Base-by-base conservation (phyloP, 108 stramenopile genomes). In the Cyclostephanos invisitatus region DNA sequence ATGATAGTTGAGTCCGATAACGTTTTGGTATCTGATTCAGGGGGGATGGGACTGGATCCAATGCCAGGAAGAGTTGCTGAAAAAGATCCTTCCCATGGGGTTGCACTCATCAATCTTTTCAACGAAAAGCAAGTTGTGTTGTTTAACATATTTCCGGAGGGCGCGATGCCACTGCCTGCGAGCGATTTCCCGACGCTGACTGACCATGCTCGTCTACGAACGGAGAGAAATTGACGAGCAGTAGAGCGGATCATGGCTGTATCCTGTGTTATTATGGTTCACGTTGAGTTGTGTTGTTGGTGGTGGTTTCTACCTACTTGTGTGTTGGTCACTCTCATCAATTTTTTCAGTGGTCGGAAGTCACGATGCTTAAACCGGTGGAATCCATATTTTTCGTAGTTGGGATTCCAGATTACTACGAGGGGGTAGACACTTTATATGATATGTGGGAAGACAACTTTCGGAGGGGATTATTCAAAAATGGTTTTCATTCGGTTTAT, bases 61-160 rank as follows among this genome's bases (percentile, higher is more conserved):
- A 59, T 38, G 25, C 58, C 58, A 38, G 58, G 58, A 29, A 59
- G 58, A 59, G 58, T 59, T 29, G 28, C 18, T 17, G 58, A 59
- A 36, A 59, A 59, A 15, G 51, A 53, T 14, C 58, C 58, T 17
- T 35, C 29, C 18, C 36, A 59, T 29, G 58, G 28, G 36, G 58
- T 57, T 28, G 56, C 3, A 28, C 56, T 57, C 58, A 59, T 59
- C 58, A 25, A 59, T 20, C 58, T 57, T 28, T 8, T 37, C 17
- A 14, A 29, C 10, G 18, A 28, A 28, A 28, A 28, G 20, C 11
- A 28, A 2, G 20, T 53, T 29, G 58, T 59, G 58, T 59, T 59
- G 58, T 27, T 0, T 10, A n/a, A 9, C n/a, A 38, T 14, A 7
- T 59, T 37, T 18, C 18, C 7, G 9, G 58, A n/a, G 14, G 58